Evolutionary conservation across 2,329 filamentous ascomycete genomes (phyloP).

Genomic region (Cercospora brassicicola): DNA sequence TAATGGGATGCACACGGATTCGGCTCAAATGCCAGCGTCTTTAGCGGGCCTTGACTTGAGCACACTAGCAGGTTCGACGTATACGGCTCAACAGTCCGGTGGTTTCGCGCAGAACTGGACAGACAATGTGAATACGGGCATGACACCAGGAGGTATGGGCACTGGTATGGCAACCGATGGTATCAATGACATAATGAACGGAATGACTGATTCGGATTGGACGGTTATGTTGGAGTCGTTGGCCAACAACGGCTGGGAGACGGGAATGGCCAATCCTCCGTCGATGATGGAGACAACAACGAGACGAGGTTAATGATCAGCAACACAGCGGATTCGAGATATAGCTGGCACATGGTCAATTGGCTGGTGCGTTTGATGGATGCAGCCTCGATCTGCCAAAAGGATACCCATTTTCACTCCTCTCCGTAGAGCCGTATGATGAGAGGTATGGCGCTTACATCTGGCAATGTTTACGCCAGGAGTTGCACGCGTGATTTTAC

Average conservation of each 20-base stretch:
- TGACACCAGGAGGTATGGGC: constrained; percentile 24
- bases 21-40: constrained; percentile 14
- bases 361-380: background rate
- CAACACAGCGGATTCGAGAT: background rate
- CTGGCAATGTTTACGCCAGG: background rate
- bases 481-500: background rate
- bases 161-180: constrained; percentile 17
- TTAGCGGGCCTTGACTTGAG: constrained; percentile 30
- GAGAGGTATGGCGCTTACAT: background rate
- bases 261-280: constrained; percentile 17
- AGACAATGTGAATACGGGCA: constrained; percentile 19
- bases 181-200: constrained; percentile 31
- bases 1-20: constrained; percentile 7
- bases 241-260: constrained; percentile 23
- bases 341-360: background rate
- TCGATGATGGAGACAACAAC: background rate
- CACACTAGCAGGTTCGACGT: constrained; percentile 16
- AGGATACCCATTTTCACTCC: background rate
- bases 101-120: constrained; percentile 28
- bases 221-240: constrained; percentile 34
- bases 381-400: background rate
- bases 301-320: constrained; percentile 1
- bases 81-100: constrained; percentile 17
- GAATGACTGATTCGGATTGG: constrained; percentile 37
- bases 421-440: background rate